A percentile compares a stretch with the other conserved stretches of the same genome.
Conservation (phyloP, 805 yeast species). For the Sugiyamaella boreocaroliniensis region DNA sequence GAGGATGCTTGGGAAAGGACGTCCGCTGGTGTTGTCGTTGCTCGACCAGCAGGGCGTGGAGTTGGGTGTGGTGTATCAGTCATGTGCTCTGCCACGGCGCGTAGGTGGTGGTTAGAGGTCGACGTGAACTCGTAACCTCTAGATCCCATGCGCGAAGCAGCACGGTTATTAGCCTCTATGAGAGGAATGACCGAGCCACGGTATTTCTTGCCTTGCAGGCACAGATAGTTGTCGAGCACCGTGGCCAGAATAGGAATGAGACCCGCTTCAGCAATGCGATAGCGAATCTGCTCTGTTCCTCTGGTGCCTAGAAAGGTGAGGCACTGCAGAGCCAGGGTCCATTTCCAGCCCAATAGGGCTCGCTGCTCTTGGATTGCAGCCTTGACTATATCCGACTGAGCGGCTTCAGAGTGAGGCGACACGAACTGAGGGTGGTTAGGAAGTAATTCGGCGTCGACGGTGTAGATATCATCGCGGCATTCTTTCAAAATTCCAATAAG, state of each 20-base stretch:
- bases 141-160: too few species aligned
- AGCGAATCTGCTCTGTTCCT: conserved; percentile 81
- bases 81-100: background rate
- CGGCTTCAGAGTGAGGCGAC: background rate
- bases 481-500: conserved; percentile 79
- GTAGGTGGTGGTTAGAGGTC: background rate
- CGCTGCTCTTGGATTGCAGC: conserved; percentile 3
- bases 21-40: background rate
- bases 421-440: background rate
- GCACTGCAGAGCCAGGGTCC: conserved; percentile 94
- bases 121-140: background rate
- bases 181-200: background rate
- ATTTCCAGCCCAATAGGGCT: conserved; percentile 83
- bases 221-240: conserved; percentile 76
- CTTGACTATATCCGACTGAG: background rate
- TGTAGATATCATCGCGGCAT: conserved; percentile 41
- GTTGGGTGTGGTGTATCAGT: background rate
- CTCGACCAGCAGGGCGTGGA: background rate
- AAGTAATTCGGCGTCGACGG: background rate
- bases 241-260: conserved; percentile 87
- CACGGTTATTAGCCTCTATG: too few species aligned
- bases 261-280: conserved; percentile 86
- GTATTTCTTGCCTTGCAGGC: background rate
- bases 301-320: conserved; percentile 85
- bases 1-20: background rate